Percentiles rank a stretch among this genome's conserved stretches.
These are phyloP conservation scores for Pseudopyricularia javanii DNA, from an alignment of 2,329 filamentous ascomycete genomes.

Conservation along the genomic window DNA sequence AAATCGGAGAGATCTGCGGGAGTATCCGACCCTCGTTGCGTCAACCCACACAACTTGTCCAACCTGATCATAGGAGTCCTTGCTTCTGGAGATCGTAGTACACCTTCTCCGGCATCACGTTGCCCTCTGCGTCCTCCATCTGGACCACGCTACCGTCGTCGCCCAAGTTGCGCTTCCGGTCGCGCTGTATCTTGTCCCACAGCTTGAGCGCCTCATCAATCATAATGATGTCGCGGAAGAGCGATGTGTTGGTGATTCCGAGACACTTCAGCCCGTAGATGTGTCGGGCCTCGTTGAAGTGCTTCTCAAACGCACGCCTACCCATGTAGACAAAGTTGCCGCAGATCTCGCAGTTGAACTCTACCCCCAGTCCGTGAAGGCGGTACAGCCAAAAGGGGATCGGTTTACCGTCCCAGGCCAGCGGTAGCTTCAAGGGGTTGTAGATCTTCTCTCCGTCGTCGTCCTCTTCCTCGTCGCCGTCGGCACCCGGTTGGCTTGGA, in stretches of 20 bases:
- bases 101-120: conserved; percentile 98
- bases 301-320: conserved; percentile 89
- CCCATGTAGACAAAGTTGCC: conserved; percentile 99
- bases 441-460: conserved; percentile 78
- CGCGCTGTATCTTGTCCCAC: conserved; percentile 86
- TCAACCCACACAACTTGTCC: neutral
- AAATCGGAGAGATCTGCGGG: neutral
- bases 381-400: conserved; percentile 99
- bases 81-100: conserved; percentile 93
- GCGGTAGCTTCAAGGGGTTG: conserved; percentile 88
- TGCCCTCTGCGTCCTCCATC: conserved; percentile 96
- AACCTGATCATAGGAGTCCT: conserved; percentile 55
- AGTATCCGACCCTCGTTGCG: neutral
- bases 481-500: conserved; percentile 10
- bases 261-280: conserved; percentile 89
- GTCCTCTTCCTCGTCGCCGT: conserved; percentile 55
- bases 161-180: conserved; percentile 65
- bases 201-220: conserved; percentile 82
- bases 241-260: conserved; percentile 78
- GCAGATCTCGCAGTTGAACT: conserved; percentile 92
- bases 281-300: conserved; percentile 90
- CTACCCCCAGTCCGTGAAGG: conserved; percentile 84
- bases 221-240: conserved; percentile 87
- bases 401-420: conserved; percentile 97
- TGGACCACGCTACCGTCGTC: conserved; percentile 80